Base-by-base conservation (phyloP, 208 protist species). In the Leishmania amazonensis region DNA sequence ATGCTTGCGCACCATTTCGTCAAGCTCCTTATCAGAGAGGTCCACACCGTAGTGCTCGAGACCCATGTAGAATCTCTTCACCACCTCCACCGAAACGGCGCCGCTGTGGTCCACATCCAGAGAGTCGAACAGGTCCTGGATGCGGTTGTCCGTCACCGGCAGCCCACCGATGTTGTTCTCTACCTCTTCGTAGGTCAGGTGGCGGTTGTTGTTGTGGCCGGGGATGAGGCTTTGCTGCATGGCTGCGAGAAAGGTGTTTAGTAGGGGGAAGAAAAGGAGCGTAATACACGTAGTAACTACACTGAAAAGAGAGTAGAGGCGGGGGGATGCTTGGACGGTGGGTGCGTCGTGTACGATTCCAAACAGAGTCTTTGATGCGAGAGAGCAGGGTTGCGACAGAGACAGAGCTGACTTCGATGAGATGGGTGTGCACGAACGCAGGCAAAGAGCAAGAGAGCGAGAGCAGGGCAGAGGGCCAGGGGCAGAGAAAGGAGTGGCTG, bases 101-200 rank as follows among this genome's bases (percentile, higher is more conserved):
- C 96, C 96, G 58, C 68, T 93, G 81, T 94, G 91, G 47, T 97
- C 87, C 13, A 81, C 85, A 78, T 98, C 96, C 17, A 97, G 85
- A 67, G 90, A 93, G 76, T 97, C 91, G 76, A 98, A 98, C 58
- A 97, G 85, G 76, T 97, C 96, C 75, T 96, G 93, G 64, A 98
- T 93, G 78, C 92, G 91, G 85, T 91, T 92, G 78, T 97, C 94
- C 11, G 94, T 98, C 60, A 98, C 94, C 3, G 96, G 92, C 7
- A 98, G 93, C 11, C 96, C 94, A 53, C 93, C 94, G 81, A 98
- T 97, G 88, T 98, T 98, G 87, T 97, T 97, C 79, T 98, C 96
- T 31, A 98, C 78, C 85, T 98, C 94, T 28, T 97, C 94, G 78
- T 83, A 80, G 31, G 87, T 81, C 53, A 98, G 92, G 85, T 97